Conservation (phyloP, 139 green algal genomes). For the Auxenochlorella pyrenoidosa region DNA sequence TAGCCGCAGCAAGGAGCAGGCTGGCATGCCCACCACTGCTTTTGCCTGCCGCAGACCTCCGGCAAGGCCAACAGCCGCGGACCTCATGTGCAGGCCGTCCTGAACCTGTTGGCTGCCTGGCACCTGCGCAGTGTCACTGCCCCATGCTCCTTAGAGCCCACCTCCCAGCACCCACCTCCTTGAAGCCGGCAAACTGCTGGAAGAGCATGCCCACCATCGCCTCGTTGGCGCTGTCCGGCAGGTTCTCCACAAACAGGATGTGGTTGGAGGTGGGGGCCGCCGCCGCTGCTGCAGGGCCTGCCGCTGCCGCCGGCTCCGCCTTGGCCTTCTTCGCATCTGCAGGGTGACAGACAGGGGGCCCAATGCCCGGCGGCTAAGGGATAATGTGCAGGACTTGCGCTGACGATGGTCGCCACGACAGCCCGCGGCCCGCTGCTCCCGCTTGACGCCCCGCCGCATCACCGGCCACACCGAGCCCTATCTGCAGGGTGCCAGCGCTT, state of each 20-base stretch:
- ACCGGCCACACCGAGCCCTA: too few relatives aligned
- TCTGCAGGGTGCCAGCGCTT: too few relatives aligned
- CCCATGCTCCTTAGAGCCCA: neutral
- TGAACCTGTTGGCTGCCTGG: neutral
- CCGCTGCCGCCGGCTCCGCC: neutral
- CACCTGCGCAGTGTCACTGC: neutral
- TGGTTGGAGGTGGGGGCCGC: conserved; percentile 35
- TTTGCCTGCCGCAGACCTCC: neutral
- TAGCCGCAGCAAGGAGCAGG: too few relatives aligned
- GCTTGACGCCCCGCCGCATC: too few relatives aligned
- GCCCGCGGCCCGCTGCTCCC: too few relatives aligned
- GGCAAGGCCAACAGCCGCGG: neutral
- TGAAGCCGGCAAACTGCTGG: conserved; percentile 94
- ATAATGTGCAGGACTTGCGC: too few relatives aligned
- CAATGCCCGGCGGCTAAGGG: too few relatives aligned
- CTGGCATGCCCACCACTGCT: too few relatives aligned
- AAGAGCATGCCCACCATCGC: conserved; percentile 95
- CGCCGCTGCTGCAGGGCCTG: neutral
- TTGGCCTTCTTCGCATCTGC: conserved; percentile 2
- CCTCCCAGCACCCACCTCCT: conserved; percentile 66
- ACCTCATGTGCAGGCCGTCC: neutral
- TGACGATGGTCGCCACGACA: too few relatives aligned
- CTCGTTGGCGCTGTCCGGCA: conserved; percentile 87
- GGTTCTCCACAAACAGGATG: conserved; percentile 95
- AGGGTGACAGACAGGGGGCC: too few relatives aligned